Conservation (phyloP, 1,139 yeast genomes). For the Yamadazyma spencermartinsiae region DNA sequence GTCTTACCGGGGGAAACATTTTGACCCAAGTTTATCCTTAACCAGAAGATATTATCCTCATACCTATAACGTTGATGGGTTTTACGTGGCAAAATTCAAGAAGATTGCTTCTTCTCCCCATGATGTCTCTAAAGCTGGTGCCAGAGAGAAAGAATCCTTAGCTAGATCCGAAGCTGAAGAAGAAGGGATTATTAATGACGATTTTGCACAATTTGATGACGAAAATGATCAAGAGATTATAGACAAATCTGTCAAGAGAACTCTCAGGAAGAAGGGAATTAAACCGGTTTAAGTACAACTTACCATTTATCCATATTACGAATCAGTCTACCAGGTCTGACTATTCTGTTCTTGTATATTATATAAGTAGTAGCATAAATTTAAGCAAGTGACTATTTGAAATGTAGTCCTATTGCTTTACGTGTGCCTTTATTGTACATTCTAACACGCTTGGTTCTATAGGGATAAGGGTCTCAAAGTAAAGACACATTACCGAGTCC, state of each 20-base stretch:
- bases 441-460: too few relatives aligned
- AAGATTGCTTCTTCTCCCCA: slow-evolving; percentile 86
- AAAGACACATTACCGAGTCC: slow-evolving; percentile 66
- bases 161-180: slow-evolving; percentile 80
- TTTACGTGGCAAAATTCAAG: slow-evolving; percentile 94
- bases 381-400: neutral
- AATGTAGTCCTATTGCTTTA: too few relatives aligned
- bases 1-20: slow-evolving; percentile 88
- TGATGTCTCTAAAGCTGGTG: slow-evolving; percentile 84
- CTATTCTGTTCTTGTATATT: slow-evolving; percentile 13
- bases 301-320: too few relatives aligned
- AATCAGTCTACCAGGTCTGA: slow-evolving; percentile 11
- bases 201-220: slow-evolving; percentile 80
- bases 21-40: slow-evolving; percentile 70
- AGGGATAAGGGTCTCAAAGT: slow-evolving; percentile 6
- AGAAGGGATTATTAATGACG: slow-evolving; percentile 81
- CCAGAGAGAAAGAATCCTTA: slow-evolving; percentile 77
- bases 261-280: slow-evolving; percentile 76
- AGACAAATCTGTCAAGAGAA: slow-evolving; percentile 70
- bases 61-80: slow-evolving; percentile 97
- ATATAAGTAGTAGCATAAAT: slow-evolving; percentile 5
- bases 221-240: slow-evolving; percentile 76
- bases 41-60: slow-evolving; percentile 98
- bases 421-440: neutral
- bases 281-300: slow-evolving; percentile 45